Evolutionary conservation across 805 yeast genomes (phyloP), one percentile per base, ranked within the genome.

Genomic region (Metschnikowia borealis): DNA sequence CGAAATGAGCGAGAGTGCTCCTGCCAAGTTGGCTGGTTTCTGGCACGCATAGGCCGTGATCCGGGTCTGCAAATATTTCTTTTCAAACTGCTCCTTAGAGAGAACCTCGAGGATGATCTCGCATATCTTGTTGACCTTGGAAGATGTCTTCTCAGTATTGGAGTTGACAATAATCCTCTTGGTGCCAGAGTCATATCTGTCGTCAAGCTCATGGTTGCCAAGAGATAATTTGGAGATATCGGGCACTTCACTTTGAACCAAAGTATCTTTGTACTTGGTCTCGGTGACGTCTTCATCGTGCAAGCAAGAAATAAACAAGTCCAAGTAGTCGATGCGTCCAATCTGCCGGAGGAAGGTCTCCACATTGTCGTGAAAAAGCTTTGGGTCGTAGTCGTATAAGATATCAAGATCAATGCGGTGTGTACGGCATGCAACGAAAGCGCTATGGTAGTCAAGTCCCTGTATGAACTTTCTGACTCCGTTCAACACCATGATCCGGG

Each of bases 21-120:
- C 85, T 33, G 75, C 80, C 46, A 90, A 75, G 59, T 87, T 87
- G 14, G 97, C 90, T 2, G 99, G 99, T 38, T 78, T 82, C 70
- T 88, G 87, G 66, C 96, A 89, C 0, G 97, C 96, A 63, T 85
- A 88, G 0, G 97, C 96, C 3, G 99, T 92, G 50, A 94, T 78
- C 18, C 87, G 81, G 1, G 94, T 79, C 65, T 89, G 95, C 49
- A 86, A 65, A 60, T 87, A 88, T 55, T 77, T 79, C 26, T 73
- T 64, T 53, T 75, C 78, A 61, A 80, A 81, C 38, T 73, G 70
- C 4, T 83, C 78, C 38, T 69, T 69, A 33, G 75, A 62, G 37
- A 90, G 69, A 1, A 85, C 83, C 0, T 73, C 63, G 17, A 90
- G 68, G 35, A 92, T 65, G 6, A 84, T 84, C 40, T 83, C 82